phyloP scores from a whole-genome alignment of 2,329 filamentous ascomycete genomes.

The Epichloe scottii region DNA sequence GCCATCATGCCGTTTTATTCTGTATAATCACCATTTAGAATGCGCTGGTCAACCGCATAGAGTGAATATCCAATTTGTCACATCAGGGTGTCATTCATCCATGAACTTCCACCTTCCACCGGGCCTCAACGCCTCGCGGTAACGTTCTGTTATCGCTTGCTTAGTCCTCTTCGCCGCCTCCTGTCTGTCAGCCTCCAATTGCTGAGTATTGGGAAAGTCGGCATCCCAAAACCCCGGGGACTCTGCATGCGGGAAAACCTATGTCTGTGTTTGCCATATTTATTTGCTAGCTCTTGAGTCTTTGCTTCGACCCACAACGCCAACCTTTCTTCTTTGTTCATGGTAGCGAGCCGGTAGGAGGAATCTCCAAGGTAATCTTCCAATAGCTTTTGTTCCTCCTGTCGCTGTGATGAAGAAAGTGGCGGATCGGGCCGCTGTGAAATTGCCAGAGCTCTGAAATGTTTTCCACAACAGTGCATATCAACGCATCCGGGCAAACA shows the following conservation, averaged over 20 bases:
- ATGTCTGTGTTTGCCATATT: slow-evolving; percentile 65
- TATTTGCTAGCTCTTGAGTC: slow-evolving; percentile 58
- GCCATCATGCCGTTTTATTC: too few species aligned
- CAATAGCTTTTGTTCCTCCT: slow-evolving; percentile 37
- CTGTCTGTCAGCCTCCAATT: slow-evolving; percentile 51
- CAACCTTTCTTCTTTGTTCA: slow-evolving; percentile 48
- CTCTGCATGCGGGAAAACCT: slow-evolving; percentile 57
- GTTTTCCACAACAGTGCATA: slow-evolving; percentile 61
- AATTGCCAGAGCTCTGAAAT: slow-evolving; percentile 54
- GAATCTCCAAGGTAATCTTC: slow-evolving; percentile 45
- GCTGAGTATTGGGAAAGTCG: slow-evolving; percentile 83
- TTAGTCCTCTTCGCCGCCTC: slow-evolving; percentile 53
- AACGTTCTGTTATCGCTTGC: slow-evolving; percentile 56
- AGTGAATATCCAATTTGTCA: neutral
- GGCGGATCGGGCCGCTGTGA: slow-evolving; percentile 31
- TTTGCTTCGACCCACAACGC: slow-evolving; percentile 65
- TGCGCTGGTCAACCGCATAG: neutral
- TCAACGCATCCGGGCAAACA: slow-evolving; percentile 64
- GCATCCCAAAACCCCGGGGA: slow-evolving; percentile 86
- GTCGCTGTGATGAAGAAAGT: slow-evolving; percentile 20
- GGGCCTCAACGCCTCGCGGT: slow-evolving; percentile 67
- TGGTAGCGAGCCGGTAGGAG: slow-evolving; percentile 43
- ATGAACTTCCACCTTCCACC: slow-evolving; percentile 69
- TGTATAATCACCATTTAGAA: neutral
- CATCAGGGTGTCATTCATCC: slow-evolving; percentile 49